Evolutionary conservation across 140 eudicot species (phyloP).

Genomic region (Flaveria floridana): DNA sequence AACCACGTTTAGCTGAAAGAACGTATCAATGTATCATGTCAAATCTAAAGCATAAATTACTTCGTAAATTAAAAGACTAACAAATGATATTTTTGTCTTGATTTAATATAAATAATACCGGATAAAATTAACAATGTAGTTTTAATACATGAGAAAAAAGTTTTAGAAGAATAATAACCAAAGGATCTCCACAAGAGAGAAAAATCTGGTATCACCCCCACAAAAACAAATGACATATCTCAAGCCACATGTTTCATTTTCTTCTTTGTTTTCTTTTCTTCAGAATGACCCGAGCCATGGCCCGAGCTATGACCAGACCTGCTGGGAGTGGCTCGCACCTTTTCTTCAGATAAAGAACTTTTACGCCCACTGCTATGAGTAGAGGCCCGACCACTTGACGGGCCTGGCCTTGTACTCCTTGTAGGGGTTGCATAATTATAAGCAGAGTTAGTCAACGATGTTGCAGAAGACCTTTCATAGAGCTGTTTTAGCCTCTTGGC

Average conservation of each 20-base stretch:
- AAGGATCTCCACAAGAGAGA: background rate
- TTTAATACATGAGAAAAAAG: background rate
- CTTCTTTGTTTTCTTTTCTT: conserved; percentile 52
- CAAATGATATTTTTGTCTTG: too few species aligned
- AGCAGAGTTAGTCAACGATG: conserved; percentile 53
- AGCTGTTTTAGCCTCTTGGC: conserved; percentile 36
- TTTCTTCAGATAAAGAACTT: conserved; percentile 39
- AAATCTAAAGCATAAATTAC: too few species aligned
- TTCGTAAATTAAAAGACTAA: too few species aligned
- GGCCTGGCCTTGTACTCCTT: conserved; percentile 40
- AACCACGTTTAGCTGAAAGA: too few species aligned
- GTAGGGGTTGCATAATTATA: conserved; percentile 51
- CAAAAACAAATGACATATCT: conserved; percentile 12
- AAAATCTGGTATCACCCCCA: conserved; percentile 16
- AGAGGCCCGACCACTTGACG: conserved; percentile 42
- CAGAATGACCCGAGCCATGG: conserved; percentile 47
- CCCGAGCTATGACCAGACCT: conserved; percentile 45
- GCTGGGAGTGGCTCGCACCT: conserved; percentile 35
- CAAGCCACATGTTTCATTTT: conserved; percentile 37
- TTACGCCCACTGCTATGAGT: conserved; percentile 49
- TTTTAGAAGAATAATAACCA: background rate
- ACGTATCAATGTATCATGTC: too few species aligned
- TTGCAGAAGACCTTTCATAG: conserved; percentile 42
- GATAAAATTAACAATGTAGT: too few species aligned
- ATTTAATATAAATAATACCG: too few species aligned